A percentile compares a stretch with the other conserved stretches of the same genome.
phyloP scores from a whole-genome alignment of 345 rosid genomes.

The Eucalyptus dawsonii region DNA sequence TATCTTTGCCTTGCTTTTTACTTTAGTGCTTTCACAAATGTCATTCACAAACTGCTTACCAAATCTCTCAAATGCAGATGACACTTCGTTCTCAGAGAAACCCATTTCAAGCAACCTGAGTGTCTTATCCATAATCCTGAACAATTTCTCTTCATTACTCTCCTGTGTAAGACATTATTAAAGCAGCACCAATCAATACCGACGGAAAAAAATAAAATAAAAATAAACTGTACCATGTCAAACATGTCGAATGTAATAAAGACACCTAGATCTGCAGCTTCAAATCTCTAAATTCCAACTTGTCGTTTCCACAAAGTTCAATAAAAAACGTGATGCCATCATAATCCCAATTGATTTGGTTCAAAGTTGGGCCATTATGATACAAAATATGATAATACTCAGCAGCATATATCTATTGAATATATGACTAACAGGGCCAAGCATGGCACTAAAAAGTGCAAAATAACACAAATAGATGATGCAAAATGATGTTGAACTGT shows the following conservation, averaged over 20 bases:
- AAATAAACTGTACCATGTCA: neutral
- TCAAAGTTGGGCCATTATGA: neutral
- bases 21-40: neutral
- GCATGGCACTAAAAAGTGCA: neutral
- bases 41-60: conserved; percentile 31
- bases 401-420: neutral
- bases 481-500: neutral
- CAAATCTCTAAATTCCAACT: neutral
- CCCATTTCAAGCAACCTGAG: conserved; percentile 84
- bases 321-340: neutral
- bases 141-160: conserved; percentile 44
- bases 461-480: neutral
- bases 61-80: conserved; percentile 71
- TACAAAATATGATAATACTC: neutral
- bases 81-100: conserved; percentile 75
- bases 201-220: neutral
- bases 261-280: neutral
- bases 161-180: conserved; percentile 19
- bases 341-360: neutral
- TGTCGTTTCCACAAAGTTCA: neutral
- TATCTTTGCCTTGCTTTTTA: neutral
- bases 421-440: neutral
- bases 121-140: conserved; percentile 77
- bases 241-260: neutral
- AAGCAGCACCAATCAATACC: neutral